phyloP scores from a whole-genome alignment of 2,329 filamentous ascomycete genomes.

The Fusarium pseudograminearum region DNA sequence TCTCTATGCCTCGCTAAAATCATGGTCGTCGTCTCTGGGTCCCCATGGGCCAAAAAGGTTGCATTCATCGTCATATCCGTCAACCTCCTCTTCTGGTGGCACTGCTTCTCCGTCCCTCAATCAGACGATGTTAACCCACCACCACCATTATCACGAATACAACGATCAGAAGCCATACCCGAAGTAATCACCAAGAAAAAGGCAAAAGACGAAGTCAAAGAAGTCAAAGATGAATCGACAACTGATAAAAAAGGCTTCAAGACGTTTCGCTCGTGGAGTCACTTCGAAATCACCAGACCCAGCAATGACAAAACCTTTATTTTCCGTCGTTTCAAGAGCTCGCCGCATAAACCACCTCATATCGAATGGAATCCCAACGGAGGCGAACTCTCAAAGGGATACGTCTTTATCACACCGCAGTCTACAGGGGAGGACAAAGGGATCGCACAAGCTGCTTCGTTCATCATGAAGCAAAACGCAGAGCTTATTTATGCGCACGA shows the following conservation, averaged over 20 bases:
- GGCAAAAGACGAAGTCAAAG: not conserved
- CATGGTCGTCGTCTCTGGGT: conserved; percentile 37
- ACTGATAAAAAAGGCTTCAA: conserved; percentile 13
- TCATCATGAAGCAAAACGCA: conserved; percentile 47
- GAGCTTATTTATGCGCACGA: conserved; percentile 49
- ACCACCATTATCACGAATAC: not conserved
- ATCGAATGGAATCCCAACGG: conserved; percentile 34
- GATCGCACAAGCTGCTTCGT: conserved; percentile 24
- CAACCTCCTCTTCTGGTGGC: conserved; percentile 31
- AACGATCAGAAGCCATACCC: not conserved
- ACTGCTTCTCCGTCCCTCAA: not conserved
- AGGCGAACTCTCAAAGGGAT: conserved; percentile 41
- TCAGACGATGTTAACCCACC: conserved; percentile 3
- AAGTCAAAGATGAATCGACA: not conserved
- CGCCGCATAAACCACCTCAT: conserved; percentile 42
- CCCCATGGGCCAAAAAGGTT: conserved; percentile 32
- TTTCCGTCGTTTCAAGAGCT: conserved; percentile 43
- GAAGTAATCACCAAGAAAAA: not conserved
- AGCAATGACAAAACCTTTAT: conserved; percentile 25
- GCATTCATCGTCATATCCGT: conserved; percentile 9
- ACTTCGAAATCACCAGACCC: conserved; percentile 36
- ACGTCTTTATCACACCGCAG: conserved; percentile 47
- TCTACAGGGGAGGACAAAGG: conserved; percentile 11
- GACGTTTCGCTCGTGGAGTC: conserved; percentile 34
- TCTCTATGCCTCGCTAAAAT: not conserved